Evolutionary conservation across 305 asterid species (phyloP).

Genomic region (Withania somnifera): DNA sequence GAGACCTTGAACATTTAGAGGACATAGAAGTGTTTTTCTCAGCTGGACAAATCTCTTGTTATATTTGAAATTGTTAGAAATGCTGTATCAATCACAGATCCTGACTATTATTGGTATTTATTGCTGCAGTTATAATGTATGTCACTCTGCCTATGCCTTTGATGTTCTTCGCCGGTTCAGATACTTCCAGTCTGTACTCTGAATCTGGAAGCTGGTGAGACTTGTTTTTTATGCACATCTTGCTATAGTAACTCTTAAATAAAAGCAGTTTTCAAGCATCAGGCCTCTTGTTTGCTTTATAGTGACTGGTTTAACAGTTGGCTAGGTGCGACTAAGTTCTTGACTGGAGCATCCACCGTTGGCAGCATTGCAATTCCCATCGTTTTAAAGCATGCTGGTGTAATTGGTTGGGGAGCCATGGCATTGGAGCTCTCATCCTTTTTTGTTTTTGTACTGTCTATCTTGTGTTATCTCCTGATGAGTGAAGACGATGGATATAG

Average conservation of each 20-base stretch:
- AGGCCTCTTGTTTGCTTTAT: slow-evolving; percentile 8
- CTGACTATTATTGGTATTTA: slow-evolving; percentile 9
- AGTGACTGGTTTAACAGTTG: slow-evolving; percentile 38
- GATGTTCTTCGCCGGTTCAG: slow-evolving; percentile 76
- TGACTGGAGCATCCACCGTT: slow-evolving; percentile 79
- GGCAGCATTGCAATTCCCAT: slow-evolving; percentile 90
- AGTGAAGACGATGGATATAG: slow-evolving; percentile 44
- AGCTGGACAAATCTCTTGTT: background rate
- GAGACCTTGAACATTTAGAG: background rate
- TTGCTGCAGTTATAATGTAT: slow-evolving; percentile 70
- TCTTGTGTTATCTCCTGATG: slow-evolving; percentile 53
- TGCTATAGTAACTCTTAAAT: background rate
- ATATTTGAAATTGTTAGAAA: background rate
- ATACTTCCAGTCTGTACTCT: slow-evolving; percentile 46
- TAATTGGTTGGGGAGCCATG: slow-evolving; percentile 92
- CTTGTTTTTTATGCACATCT: background rate
- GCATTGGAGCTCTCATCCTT: slow-evolving; percentile 89
- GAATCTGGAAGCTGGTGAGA: slow-evolving; percentile 60
- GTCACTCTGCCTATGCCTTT: slow-evolving; percentile 90
- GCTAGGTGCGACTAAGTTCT: slow-evolving; percentile 70
- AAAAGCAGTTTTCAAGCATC: background rate
- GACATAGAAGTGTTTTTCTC: background rate
- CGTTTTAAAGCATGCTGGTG: slow-evolving; percentile 82
- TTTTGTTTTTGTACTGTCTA: slow-evolving; percentile 43
- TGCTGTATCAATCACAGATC: background rate